Evolutionary conservation across 192 early-diverging fungal genomes (phyloP), one percentile per base, ranked within the genome.

Genomic region (Coemansia sp.): DNA sequence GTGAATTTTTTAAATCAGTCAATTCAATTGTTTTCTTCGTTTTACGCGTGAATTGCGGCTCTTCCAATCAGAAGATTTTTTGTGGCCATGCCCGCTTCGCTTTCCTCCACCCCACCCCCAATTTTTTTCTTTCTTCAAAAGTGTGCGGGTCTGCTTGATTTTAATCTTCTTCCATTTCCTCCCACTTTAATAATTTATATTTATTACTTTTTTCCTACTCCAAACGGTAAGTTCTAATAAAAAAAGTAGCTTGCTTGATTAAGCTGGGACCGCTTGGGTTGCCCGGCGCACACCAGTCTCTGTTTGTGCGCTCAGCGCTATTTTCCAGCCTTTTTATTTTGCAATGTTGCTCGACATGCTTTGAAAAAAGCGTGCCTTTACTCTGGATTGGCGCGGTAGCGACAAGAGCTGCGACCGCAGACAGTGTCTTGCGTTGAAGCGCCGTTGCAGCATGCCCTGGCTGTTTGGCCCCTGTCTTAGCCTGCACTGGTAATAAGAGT

Each of bases 131-230:
- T 48, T 48, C 14, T 48, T 12, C 5, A 48, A 48, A 48, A 48
- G 45, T 12, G 39, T 5, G 45, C 17, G 45, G 8, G 12, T 61
- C 59, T 22, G 53, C 39, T 63, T 80, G 66, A 80, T 80, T 64
- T 66, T 80, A 75, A 80, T 80, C 64, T 14, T 68, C 51, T 65
- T 56, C 48, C 67, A 68, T 68, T 65, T 67, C 51, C 59, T 38
- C 35, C 43, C 20, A 39, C 66, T 61, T 80, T 64, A 80, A 72
- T 66, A 75, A 68, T 80, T 57, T 72, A 75, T 71, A 65, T 62
- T 55, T 53, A 72, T 73, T 73, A 67, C 55, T 34, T 57, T 57
- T 57, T 61, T 37, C 51, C 14, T 22, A 9, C 8, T 38, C 58
- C 36, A n/a, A 57, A 57, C 55, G 52, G 70, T 72, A 72, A 72